Base-by-base conservation (phyloP, 2,329 filamentous ascomycete species). In the Cercospora sojina region DNA sequence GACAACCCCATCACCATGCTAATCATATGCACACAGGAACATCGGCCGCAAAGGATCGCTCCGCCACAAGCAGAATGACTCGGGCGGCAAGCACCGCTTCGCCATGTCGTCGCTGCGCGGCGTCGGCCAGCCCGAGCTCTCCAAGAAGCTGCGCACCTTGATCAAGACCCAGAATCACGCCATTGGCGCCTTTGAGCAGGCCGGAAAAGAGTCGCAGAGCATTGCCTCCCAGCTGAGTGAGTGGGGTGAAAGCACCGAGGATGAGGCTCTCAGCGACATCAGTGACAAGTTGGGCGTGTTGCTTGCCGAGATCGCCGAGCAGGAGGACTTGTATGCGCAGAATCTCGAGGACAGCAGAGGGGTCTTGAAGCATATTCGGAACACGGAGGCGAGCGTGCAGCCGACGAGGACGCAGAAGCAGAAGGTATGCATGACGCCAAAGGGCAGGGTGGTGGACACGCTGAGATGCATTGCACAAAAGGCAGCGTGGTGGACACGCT, bases 111-210 rank as follows among this genome's bases (percentile, higher is more conserved):
- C 92, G 20, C 88, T 99, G 64, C 92, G 94, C 60, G 92, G 92
- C 64, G 87, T 89, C 57, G 73, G 64, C 57, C 92, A 97, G 77
- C 92, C 93, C 4, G 93, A 97, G 79, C 87, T 97, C 29, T 93
- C 91, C 74, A 92, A 91, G 79, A 91, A 90, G 77, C 88, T 99
- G 60, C 96, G 90, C 85, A 90, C 90, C 74, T 86, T 99, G 68
- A 97, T 98, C 84, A 99, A 99, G 83, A 91, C 91, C 59, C 91
- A 96, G 80, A 98, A 97, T 83, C 89, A 90, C 76, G 89, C 93
- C 38, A 93, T 98, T 74, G 84, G 86, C 59, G 90, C 91, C 58
- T 90, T 97, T 81, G 92, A 97, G 81, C 83, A 87, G 6, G 95
- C 94, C 6, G 92, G 89, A 58, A 90, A 90, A 67, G 94, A 97